phyloP scores from a whole-genome alignment of 768 basidiomycete species.

The Leccinum obscurum region DNA sequence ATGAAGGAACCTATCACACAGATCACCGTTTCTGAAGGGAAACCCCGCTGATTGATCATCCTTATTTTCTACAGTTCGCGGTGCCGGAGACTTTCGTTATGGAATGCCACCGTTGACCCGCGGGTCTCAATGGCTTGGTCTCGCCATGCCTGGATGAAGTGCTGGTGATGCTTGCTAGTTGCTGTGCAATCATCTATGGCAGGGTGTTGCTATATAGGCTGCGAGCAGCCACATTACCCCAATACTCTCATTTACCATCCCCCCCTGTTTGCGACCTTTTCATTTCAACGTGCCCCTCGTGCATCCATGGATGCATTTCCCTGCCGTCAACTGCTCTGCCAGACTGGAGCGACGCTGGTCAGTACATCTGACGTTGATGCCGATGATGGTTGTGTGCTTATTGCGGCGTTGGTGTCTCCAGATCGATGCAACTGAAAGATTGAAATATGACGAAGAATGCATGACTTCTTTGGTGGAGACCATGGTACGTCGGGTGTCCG shows the following conservation, averaged over 20 bases:
- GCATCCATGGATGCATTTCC: slow-evolving; percentile 10
- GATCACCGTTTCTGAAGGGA: neutral
- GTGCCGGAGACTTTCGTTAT: neutral
- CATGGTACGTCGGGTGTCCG: neutral
- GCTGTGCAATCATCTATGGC: slow-evolving; percentile 22
- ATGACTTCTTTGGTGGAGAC: slow-evolving; percentile 4
- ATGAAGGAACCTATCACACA: neutral
- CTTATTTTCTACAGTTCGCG: neutral
- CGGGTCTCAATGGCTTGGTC: neutral
- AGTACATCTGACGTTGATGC: neutral
- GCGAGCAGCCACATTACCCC: neutral
- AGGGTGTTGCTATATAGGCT: slow-evolving; percentile 20
- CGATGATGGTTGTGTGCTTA: neutral
- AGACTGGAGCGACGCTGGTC: slow-evolving; percentile 11
- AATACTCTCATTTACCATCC: slow-evolving; percentile 7
- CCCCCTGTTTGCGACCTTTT: neutral
- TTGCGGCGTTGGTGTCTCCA: neutral
- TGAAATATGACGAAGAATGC: slow-evolving; percentile 2
- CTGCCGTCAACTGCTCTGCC: neutral
- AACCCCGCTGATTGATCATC: neutral
- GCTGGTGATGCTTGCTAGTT: neutral
- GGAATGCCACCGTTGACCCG: neutral
- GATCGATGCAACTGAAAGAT: slow-evolving; percentile 4
- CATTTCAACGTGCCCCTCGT: neutral
- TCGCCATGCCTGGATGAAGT: slow-evolving; percentile 5